Percentiles rank a stretch among this genome's conserved stretches.
These are phyloP conservation scores for Tylopilus subfusipes DNA, from an alignment of 768 basidiomycete genomes.

Conservation along the genomic window DNA sequence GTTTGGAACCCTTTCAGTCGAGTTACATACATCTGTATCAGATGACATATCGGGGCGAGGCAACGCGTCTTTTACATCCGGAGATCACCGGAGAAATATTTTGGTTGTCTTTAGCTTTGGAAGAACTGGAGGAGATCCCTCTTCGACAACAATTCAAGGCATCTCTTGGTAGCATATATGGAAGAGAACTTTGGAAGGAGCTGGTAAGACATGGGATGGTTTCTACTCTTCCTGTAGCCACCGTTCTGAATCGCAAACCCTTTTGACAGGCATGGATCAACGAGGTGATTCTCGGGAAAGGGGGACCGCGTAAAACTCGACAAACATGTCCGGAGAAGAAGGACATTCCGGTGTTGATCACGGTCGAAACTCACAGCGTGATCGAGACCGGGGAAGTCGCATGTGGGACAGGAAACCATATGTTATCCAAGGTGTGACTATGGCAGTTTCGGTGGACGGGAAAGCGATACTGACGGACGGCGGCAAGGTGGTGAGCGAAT, in stretches of 20 bases:
- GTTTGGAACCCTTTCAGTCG: too few relatives aligned
- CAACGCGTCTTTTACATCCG: background rate
- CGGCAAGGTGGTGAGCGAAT: background rate
- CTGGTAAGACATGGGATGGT: background rate
- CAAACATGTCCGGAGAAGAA: background rate
- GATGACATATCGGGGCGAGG: background rate
- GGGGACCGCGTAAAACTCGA: background rate
- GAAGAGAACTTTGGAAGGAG: background rate
- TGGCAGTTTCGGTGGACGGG: background rate
- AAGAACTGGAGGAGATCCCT: background rate
- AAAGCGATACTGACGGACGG: background rate
- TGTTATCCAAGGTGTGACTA: background rate
- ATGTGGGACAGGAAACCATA: background rate
- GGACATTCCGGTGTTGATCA: background rate
- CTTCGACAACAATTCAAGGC: background rate
- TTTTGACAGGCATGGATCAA: background rate
- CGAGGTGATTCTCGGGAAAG: background rate
- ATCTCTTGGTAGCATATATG: background rate
- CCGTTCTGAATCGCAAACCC: too few relatives aligned
- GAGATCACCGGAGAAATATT: background rate
- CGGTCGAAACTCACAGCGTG: background rate
- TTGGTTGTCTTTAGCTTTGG: background rate
- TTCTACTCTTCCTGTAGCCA: too few relatives aligned
- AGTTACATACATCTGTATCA: too few relatives aligned
- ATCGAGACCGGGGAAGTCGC: background rate